Base-by-base conservation (phyloP, 805 yeast genomes). In the Suhomyces xylopsoci region DNA sequence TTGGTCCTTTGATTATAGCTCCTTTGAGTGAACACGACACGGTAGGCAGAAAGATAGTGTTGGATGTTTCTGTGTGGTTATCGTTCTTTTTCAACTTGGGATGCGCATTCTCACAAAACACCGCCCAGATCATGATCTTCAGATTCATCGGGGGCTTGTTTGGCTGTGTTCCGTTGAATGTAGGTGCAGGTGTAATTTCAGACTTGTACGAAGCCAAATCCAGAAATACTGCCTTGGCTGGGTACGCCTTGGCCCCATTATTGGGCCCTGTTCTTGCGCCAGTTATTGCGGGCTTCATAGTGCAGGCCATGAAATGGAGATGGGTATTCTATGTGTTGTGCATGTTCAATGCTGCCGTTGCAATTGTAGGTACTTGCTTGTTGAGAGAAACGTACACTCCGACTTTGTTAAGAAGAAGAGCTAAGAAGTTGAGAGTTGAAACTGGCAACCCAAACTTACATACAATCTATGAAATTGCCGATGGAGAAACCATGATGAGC, bases 211-310 rank as follows among this genome's bases (percentile, higher is more conserved):
- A 72, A 49, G 81, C 79, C 54, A 63, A 71, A 46, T 74, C 79
- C 32, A 74, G 90, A 49, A 81, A 80, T 48, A 62, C 70, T 36
- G 87, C 87, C 1, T 69, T 84, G 72, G 81, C 86, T 1, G 66
- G 81, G 7, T 84, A 79, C 62, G 77, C 88, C 0, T 70, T 85
- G 15, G 77, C 84, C 2, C 89, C 90, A 2, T 80, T 85, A 51
- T 62, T 85, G 43, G 94, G 93, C 0, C 93, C 94, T 1, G 78
- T 85, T 1, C 60, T 85, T 20, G 84, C 87, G 1, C 87, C 88
- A 0, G 72, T 83, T 2, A 71, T 84, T 12, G 65, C 85, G 3
- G 86, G 88, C 1, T 85, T 77, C 59, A 70, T 83, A 22, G 83
- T 80, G 19, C 74, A 81, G 40, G 64, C 76, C 45, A 62, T 70